Percentiles rank a stretch among this genome's conserved stretches.
Conservation (phyloP, 2,329 filamentous ascomycete species). For the Cladosporium sp. region DNA sequence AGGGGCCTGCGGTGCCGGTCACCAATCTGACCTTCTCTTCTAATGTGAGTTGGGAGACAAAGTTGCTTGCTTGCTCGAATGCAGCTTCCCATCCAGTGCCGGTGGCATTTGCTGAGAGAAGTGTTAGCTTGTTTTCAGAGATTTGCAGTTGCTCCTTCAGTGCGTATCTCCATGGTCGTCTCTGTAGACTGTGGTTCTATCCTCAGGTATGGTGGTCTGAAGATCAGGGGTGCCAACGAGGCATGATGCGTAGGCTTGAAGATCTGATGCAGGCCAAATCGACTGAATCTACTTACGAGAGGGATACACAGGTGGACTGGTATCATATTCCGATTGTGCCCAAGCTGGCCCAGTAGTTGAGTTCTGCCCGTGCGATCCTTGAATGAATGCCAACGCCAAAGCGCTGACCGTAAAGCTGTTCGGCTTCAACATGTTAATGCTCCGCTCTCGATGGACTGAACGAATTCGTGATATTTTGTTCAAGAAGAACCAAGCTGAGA, state of each 20-base stretch:
- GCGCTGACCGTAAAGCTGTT: background rate
- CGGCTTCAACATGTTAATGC: background rate
- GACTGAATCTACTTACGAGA: conserved; percentile 24
- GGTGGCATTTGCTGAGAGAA: conserved; percentile 27
- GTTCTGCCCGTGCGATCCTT: conserved; percentile 21
- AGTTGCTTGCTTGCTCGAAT: conserved; percentile 26
- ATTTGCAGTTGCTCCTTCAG: background rate
- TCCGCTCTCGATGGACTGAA: background rate
- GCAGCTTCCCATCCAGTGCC: conserved; percentile 30
- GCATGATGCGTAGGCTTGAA: background rate
- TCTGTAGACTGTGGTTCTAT: background rate
- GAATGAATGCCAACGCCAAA: background rate
- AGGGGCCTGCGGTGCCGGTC: conserved; percentile 34
- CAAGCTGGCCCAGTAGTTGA: conserved; percentile 25
- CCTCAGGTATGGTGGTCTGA: background rate
- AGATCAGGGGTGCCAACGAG: background rate
- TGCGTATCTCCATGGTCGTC: background rate
- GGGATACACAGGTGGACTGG: conserved; percentile 31
- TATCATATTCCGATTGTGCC: conserved; percentile 30
- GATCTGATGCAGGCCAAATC: no score
- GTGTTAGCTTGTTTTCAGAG: background rate
- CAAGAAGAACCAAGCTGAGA: background rate
- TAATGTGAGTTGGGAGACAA: conserved; percentile 28
- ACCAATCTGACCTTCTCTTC: conserved; percentile 31
- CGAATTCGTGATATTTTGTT: background rate